Percentiles rank a stretch among this genome's conserved stretches.
Conservation (phyloP, 2,329 filamentous ascomycete species). For the Pseudogymnoascus sp. region DNA sequence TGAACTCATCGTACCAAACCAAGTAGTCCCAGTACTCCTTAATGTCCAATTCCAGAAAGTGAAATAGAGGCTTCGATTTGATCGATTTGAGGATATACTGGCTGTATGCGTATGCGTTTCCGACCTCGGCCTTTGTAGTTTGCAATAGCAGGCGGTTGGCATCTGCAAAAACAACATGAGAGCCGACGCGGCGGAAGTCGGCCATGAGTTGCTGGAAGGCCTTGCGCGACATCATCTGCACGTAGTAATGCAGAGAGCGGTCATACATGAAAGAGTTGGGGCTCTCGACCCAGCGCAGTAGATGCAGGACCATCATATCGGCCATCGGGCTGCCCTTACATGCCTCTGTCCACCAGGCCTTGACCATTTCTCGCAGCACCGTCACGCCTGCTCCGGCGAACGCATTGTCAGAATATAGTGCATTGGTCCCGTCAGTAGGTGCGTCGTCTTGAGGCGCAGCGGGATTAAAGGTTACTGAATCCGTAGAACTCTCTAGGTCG, state of each 20-base stretch:
- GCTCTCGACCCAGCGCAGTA: constrained; percentile 94
- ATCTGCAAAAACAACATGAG: constrained; percentile 90
- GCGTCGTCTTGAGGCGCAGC: constrained; percentile 53
- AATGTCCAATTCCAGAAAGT: constrained; percentile 94
- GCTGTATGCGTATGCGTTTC: constrained; percentile 92
- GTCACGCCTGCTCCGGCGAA: constrained; percentile 87
- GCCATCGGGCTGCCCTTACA: constrained; percentile 88
- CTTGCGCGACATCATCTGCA: constrained; percentile 97
- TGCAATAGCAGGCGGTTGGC: constrained; percentile 83
- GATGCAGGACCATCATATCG: constrained; percentile 92
- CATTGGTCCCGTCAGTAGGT: constrained; percentile 53
- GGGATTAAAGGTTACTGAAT: constrained; percentile 78
- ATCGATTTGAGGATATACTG: constrained; percentile 98
- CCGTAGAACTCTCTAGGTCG: constrained; percentile 64
- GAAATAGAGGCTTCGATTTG: constrained; percentile 87
- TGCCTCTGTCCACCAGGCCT: constrained; percentile 95
- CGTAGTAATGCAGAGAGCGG: constrained; percentile 86
- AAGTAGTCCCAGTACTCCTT: constrained; percentile 99
- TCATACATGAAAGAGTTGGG: constrained; percentile 94
- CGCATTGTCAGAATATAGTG: constrained; percentile 75
- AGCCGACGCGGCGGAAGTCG: constrained; percentile 90
- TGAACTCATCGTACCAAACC: constrained; percentile 98
- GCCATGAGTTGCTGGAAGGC: constrained; percentile 95
- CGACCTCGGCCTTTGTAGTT: constrained; percentile 92
- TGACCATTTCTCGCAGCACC: constrained; percentile 95